These are phyloP conservation scores for Decorospora gaudefroyi DNA, from an alignment of 2,329 filamentous ascomycete species.

Conservation along the genomic window DNA sequence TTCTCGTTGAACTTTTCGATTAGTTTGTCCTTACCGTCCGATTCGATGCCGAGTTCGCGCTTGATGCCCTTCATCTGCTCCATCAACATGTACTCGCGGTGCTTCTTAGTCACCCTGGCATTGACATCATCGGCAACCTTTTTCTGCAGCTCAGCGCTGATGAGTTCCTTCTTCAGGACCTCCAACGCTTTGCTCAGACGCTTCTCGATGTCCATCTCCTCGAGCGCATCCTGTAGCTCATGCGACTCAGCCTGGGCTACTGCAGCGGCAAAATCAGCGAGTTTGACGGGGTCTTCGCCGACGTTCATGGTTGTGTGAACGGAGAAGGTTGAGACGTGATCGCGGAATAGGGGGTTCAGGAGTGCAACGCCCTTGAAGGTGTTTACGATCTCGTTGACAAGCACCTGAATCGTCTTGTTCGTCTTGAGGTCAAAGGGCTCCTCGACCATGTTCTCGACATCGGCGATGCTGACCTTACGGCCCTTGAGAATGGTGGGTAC, in stretches of 20 bases:
- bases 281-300: constrained; percentile 88
- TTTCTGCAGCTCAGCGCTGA: constrained; percentile 95
- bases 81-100: constrained; percentile 98
- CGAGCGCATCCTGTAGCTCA: constrained; percentile 89
- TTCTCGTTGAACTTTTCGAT: constrained; percentile 98
- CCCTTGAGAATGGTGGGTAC: constrained; percentile 89
- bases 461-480: constrained; percentile 90
- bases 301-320: constrained; percentile 88
- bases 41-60: constrained; percentile 92
- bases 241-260: constrained; percentile 84
- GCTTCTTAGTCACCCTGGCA: constrained; percentile 93
- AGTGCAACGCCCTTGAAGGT: constrained; percentile 97
- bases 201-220: constrained; percentile 87
- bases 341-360: constrained; percentile 91
- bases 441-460: constrained; percentile 89
- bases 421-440: constrained; percentile 89
- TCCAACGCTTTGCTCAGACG: constrained; percentile 88
- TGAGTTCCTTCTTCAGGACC: constrained; percentile 95
- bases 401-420: constrained; percentile 83
- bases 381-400: constrained; percentile 97
- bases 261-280: constrained; percentile 95
- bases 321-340: constrained; percentile 90
- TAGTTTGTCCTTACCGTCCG: constrained; percentile 96
- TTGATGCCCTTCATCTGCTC: constrained; percentile 99
- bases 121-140: constrained; percentile 99